Conservation (phyloP, 345 rosid genomes). For the Lepidium sativum region DNA sequence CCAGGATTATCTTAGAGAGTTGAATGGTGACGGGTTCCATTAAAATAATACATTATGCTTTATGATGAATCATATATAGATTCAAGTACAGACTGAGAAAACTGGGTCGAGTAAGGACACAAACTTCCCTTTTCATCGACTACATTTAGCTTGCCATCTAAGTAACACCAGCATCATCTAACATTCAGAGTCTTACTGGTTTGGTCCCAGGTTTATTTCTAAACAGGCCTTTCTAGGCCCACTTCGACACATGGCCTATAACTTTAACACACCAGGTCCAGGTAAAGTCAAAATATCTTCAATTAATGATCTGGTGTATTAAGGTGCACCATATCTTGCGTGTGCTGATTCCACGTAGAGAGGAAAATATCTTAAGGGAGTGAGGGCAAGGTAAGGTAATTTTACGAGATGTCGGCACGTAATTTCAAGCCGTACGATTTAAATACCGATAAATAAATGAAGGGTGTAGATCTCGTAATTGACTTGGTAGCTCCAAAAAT, state of each 20-base stretch:
- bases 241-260: not conserved
- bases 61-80: not conserved
- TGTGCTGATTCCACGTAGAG: not conserved
- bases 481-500: not conserved
- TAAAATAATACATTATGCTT: not conserved
- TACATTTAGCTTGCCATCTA: not conserved
- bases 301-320: not conserved
- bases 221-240: slow-evolving; percentile 3
- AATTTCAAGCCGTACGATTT: slow-evolving; percentile 2
- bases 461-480: slow-evolving; percentile 6
- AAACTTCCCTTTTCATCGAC: not conserved
- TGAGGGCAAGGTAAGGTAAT: slow-evolving; percentile 2
- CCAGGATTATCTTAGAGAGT: slow-evolving; percentile 44
- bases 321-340: not conserved
- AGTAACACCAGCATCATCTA: not conserved
- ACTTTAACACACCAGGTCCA: too few species aligned
- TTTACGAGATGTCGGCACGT: slow-evolving; percentile 1
- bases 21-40: slow-evolving; percentile 39
- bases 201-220: not conserved
- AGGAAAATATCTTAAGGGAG: not conserved
- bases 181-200: not conserved
- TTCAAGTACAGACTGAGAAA: not conserved
- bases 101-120: not conserved
- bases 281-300: not conserved
- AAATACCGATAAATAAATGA: not conserved